These are phyloP conservation scores for Clonostachys byssicola DNA, from an alignment of 2,329 filamentous ascomycete genomes.

Conservation along the genomic window DNA sequence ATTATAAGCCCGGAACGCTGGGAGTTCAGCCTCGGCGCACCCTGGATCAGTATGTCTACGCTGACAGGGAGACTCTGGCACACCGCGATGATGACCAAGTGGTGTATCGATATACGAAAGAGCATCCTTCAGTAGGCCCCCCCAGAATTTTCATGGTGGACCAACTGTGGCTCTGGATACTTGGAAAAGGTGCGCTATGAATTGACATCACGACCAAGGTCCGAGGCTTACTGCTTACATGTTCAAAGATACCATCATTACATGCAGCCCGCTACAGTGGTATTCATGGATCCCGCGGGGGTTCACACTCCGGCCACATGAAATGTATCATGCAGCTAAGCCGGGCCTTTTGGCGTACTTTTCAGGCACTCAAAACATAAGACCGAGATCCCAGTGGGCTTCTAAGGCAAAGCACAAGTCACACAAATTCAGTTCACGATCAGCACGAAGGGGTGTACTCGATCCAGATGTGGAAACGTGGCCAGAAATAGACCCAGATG, in stretches of 20 bases:
- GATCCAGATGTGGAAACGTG: background rate
- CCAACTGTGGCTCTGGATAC: background rate
- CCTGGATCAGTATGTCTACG: conserved; percentile 4
- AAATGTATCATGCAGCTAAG: too few species aligned
- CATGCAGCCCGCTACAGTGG: conserved; percentile 3
- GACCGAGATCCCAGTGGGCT: too few species aligned
- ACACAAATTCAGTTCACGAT: too few species aligned
- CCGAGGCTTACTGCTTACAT: background rate
- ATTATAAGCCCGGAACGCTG: background rate
- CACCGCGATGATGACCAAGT: conserved; percentile 5
- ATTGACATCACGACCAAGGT: too few species aligned
- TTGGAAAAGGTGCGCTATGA: background rate
- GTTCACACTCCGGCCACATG: background rate
- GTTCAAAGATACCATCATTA: conserved; percentile 2
- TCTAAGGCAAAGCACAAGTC: too few species aligned
- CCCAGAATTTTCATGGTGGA: background rate
- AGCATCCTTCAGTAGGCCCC: background rate
- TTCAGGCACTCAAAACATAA: too few species aligned
- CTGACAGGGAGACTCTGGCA: conserved; percentile 1
- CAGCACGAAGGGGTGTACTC: too few species aligned
- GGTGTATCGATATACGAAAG: conserved; percentile 5
- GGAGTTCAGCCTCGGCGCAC: conserved; percentile 6
- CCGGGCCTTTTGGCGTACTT: too few species aligned
- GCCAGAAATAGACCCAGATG: background rate
- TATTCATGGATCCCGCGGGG: background rate